Base-by-base conservation (phyloP, 192 early-diverging fungal genomes). In the Geosiphon pyriformis region DNA sequence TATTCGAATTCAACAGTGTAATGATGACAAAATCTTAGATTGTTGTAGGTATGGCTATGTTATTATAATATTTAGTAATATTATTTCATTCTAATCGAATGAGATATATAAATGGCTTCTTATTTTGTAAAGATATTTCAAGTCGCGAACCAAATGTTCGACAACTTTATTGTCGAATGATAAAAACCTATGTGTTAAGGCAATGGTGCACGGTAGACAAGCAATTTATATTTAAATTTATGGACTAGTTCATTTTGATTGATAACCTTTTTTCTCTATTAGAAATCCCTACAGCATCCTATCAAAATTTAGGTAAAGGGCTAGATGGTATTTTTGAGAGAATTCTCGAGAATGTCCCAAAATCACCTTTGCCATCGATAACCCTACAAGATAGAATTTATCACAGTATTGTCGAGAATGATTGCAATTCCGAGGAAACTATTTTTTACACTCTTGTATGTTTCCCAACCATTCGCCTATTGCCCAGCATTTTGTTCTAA, bases 151-250 rank as follows among this genome's bases (percentile, higher is more conserved):
- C 26, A 61, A 31, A n/a, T 64, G 47, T 7, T 46, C 30, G 2
- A 73, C 83, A 25, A 72, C 70, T 8, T 59, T 86, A 1, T 74
- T 84, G n/a, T 83, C 84, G 0, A 82, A 84, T 53, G 84, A 86
- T 61, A 63, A 78, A 35, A 83, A 83, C 50, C 67, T 86, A 0
- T 79, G 77, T 32, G 74, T 84, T 29, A 86, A 86, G 27, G 80
- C 79, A 0, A 72, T 84, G 75, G 55, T 86, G 25, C 84, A 86
- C 51, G 76, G 65, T 57, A 29, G 15, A 27, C 10, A n/a, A n/a
- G n/a, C n/a, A n/a, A n/a, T n/a, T n/a, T n/a, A n/a, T n/a, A n/a
- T n/a, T n/a, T n/a, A n/a, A n/a, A n/a, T n/a, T n/a, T n/a, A n/a
- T n/a, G n/a, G n/a, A n/a, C n/a, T n/a, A n/a, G n/a, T n/a, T n/a